Evolutionary conservation across 2,329 filamentous ascomycete genomes (phyloP).

Genomic region (Aspergillus flavus): DNA sequence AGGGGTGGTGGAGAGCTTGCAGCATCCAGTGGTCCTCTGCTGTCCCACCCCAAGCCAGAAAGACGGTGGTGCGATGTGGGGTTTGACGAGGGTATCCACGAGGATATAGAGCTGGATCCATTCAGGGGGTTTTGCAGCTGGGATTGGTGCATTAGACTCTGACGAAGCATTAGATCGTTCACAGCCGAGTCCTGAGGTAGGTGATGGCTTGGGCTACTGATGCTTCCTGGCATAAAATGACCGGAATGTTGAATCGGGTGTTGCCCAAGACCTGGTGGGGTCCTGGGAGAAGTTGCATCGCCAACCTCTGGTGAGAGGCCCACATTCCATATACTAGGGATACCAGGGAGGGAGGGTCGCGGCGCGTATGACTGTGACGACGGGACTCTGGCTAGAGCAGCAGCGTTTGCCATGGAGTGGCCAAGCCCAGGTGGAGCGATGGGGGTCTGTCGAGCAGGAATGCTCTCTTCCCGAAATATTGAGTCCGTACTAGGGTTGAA

Average conservation of each 20-base stretch:
- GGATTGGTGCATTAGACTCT: conserved; percentile 30
- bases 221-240: conserved; percentile 18
- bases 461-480: conserved; percentile 26
- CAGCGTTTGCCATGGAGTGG: conserved; percentile 23
- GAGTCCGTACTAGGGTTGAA: conserved; percentile 25
- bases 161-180: conserved; percentile 32
- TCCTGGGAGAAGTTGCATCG: conserved; percentile 42
- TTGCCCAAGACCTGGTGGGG: conserved; percentile 39
- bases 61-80: conserved; percentile 20
- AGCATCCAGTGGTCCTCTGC: conserved; percentile 17
- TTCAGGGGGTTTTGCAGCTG: conserved; percentile 26
- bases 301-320: conserved; percentile 48
- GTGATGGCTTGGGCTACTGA: conserved; percentile 20
- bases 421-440: conserved; percentile 39
- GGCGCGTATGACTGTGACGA: conserved; percentile 37
- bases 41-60: conserved; percentile 29
- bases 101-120: conserved; percentile 24
- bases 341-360: conserved; percentile 29
- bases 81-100: conserved; percentile 27
- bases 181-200: conserved; percentile 28
- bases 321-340: conserved; percentile 51
- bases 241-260: conserved; percentile 16
- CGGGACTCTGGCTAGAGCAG: conserved; percentile 24
- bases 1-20: conserved; percentile 24
- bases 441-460: conserved; percentile 28